phyloP scores from a whole-genome alignment of 495 filamentous ascomycete species.

The Parathielavia appendiculata region DNA sequence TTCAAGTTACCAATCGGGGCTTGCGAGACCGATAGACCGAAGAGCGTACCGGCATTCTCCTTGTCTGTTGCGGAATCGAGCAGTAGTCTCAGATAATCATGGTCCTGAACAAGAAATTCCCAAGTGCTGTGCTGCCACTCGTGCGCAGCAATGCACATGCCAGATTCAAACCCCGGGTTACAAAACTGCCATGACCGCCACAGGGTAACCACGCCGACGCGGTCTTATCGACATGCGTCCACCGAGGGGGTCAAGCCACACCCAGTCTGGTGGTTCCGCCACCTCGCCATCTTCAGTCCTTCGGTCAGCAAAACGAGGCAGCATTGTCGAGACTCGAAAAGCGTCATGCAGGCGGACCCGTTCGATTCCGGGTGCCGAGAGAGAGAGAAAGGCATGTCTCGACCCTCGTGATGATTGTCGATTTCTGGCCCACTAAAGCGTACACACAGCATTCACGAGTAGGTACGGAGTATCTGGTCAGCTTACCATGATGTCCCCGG shows the following conservation, averaged over 20 bases:
- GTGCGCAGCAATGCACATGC: not conserved
- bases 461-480: no score
- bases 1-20: not conserved
- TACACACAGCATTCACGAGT: no score
- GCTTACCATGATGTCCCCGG: no score
- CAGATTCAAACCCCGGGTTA: not conserved
- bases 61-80: not conserved
- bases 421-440: no score
- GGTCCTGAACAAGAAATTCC: no score
- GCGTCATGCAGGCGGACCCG: not conserved
- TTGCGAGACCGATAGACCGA: not conserved
- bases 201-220: not conserved
- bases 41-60: not conserved
- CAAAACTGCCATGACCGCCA: not conserved
- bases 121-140: no score
- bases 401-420: no score
- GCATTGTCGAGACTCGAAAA: not conserved
- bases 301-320: conserved; percentile 12
- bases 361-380: conserved; percentile 1
- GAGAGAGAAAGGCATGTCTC: not conserved
- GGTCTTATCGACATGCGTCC: not conserved
- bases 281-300: not conserved
- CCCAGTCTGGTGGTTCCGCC: not conserved
- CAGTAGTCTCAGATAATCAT: no score
- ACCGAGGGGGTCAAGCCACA: conserved; percentile 6